Conservation (phyloP, 2,329 filamentous ascomycete species). For the Pseudogymnoascus sp. region DNA sequence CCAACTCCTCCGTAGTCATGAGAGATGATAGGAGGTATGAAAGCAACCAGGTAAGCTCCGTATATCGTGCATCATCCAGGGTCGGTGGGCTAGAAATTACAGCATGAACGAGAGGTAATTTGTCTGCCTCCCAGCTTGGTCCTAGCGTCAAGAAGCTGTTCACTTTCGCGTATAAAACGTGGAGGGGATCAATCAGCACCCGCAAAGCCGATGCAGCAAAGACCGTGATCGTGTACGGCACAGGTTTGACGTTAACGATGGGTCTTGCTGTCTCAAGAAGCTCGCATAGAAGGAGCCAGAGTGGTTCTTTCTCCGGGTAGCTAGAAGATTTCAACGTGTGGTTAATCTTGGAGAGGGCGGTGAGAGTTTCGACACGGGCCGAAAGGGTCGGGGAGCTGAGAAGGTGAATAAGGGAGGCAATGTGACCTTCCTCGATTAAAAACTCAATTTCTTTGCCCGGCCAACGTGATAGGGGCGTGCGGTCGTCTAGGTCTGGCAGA, state of each 20-base stretch:
- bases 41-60: conserved; percentile 68
- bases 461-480: conserved; percentile 53
- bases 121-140: conserved; percentile 66
- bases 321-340: conserved; percentile 56
- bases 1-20: conserved; percentile 49
- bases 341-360: conserved; percentile 58
- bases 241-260: conserved; percentile 44
- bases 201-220: conserved; percentile 64
- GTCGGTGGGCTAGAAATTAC: conserved; percentile 57
- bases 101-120: conserved; percentile 60
- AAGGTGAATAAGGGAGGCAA: conserved; percentile 62
- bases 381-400: conserved; percentile 66
- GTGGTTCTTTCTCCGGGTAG: conserved; percentile 66
- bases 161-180: conserved; percentile 76
- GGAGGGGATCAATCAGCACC: conserved; percentile 67
- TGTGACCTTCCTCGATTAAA: conserved; percentile 67
- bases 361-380: conserved; percentile 70
- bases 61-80: conserved; percentile 63
- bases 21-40: conserved; percentile 60
- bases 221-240: conserved; percentile 66
- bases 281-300: conserved; percentile 74
- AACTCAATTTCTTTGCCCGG: conserved; percentile 68
- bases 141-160: conserved; percentile 74
- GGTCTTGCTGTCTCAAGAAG: conserved; percentile 62
- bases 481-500: conserved; percentile 33